Evolutionary conservation across 345 rosid species (phyloP).

Genomic region (Pelargonium nanum): DNA sequence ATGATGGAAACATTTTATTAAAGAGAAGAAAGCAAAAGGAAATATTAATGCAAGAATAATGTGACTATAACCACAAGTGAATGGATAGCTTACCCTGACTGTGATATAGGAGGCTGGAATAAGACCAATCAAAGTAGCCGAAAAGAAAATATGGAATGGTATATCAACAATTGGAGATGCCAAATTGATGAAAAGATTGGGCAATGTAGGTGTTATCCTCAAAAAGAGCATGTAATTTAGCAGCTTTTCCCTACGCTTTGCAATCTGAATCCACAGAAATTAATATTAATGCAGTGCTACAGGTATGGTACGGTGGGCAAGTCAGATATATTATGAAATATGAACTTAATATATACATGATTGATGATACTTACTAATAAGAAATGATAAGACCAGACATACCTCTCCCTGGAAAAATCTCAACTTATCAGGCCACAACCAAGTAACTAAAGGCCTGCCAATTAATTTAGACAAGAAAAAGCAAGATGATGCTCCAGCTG

Average conservation of each 20-base stretch:
- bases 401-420: slow-evolving; percentile 97
- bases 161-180: slow-evolving; percentile 96
- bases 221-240: slow-evolving; percentile 93
- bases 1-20: too few species aligned
- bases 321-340: not conserved
- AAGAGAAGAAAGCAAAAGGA: not conserved
- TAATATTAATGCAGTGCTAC: not conserved
- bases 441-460: slow-evolving; percentile 77
- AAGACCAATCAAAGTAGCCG: slow-evolving; percentile 82
- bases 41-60: not conserved
- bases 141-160: slow-evolving; percentile 89
- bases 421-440: slow-evolving; percentile 97
- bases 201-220: slow-evolving; percentile 88
- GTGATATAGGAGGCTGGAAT: slow-evolving; percentile 91
- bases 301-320: not conserved
- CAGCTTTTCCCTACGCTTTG: slow-evolving; percentile 81
- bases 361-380: not conserved
- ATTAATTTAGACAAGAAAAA: slow-evolving; percentile 85
- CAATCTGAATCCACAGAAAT: slow-evolving; percentile 40
- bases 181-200: slow-evolving; percentile 93
- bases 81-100: slow-evolving; percentile 53
- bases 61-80: not conserved
- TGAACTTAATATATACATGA: not conserved
- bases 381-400: not conserved
- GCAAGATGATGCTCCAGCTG: slow-evolving; percentile 93